phyloP scores from a whole-genome alignment of 345 rosid genomes.

The Orychophragmus violaceus region DNA sequence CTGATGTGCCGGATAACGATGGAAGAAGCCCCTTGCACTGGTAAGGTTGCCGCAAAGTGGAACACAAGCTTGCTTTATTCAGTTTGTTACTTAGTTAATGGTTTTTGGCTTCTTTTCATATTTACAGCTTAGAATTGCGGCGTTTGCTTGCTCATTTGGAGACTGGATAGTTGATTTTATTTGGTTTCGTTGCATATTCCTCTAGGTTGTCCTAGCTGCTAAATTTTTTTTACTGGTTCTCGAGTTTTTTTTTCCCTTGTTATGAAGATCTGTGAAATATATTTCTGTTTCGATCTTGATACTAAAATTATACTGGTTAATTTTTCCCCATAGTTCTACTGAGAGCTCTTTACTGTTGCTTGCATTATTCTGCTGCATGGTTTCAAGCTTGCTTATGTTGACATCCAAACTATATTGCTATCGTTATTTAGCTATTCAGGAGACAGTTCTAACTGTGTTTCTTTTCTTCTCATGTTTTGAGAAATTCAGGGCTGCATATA shows the following conservation, averaged over 20 bases:
- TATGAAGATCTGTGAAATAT: neutral
- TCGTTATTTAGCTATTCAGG: neutral
- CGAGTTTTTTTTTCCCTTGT: neutral
- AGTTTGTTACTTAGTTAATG: neutral
- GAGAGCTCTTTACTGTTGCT: neutral
- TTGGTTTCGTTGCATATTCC: neutral
- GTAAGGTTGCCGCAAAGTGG: constrained; percentile 37
- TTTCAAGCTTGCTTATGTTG: constrained; percentile 1
- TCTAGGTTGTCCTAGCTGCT: constrained; percentile 1
- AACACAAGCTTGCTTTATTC: constrained; percentile 7
- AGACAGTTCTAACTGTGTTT: constrained; percentile 1
- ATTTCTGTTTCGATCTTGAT: neutral
- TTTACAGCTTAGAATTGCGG: neutral
- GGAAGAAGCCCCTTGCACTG: constrained; percentile 98
- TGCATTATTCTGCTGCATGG: neutral
- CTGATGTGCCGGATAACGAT: constrained; percentile 92
- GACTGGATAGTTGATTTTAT: neutral
- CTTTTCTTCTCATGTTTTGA: constrained; percentile 35
- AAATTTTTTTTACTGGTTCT: neutral
- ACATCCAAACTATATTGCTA: neutral
- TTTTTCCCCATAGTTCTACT: neutral
- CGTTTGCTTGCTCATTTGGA: neutral
- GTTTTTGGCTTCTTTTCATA: neutral
- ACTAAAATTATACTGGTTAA: neutral
- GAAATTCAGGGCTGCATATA: constrained; percentile 94